phyloP scores from a whole-genome alignment of 192 early-diverging fungal genomes.

The Glomus cerebriforme region DNA sequence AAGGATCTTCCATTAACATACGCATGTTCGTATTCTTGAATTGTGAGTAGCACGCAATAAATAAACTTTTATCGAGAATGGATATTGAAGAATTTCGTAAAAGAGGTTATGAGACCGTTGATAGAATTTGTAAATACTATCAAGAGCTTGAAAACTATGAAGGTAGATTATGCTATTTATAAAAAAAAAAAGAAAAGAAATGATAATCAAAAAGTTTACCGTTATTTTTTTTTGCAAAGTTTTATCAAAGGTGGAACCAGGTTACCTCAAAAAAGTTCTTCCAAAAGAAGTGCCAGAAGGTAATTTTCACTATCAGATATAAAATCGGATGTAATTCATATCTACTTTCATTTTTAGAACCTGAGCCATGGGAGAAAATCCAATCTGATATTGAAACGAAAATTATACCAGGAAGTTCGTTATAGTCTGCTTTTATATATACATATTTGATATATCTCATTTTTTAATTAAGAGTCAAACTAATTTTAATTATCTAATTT shows the following conservation, averaged over 20 bases:
- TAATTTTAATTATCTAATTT: background rate
- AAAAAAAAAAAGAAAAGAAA: background rate
- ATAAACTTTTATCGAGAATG: background rate
- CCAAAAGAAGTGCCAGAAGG: constrained; percentile 59
- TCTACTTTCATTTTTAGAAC: constrained; percentile 11
- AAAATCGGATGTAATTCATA: background rate
- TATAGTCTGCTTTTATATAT: background rate
- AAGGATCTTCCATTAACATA: no score
- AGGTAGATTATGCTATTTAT: constrained; percentile 14
- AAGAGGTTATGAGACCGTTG: constrained; percentile 61
- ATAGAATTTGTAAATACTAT: constrained; percentile 65
- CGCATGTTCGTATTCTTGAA: no score
- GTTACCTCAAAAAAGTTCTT: constrained; percentile 57
- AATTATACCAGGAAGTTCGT: constrained; percentile 57
- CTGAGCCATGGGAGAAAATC: constrained; percentile 45
- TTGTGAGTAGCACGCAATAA: no score
- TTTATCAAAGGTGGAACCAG: constrained; percentile 56
- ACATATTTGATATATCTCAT: background rate
- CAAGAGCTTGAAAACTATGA: constrained; percentile 45
- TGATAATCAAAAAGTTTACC: background rate
- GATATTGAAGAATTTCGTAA: constrained; percentile 58
- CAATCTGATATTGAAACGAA: constrained; percentile 50
- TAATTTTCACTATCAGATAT: constrained; percentile 18
- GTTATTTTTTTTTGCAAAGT: constrained; percentile 23
- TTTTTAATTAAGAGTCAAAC: background rate